Base-by-base conservation (phyloP, 2,329 filamentous ascomycete species). In the Aspergillus sp. region DNA sequence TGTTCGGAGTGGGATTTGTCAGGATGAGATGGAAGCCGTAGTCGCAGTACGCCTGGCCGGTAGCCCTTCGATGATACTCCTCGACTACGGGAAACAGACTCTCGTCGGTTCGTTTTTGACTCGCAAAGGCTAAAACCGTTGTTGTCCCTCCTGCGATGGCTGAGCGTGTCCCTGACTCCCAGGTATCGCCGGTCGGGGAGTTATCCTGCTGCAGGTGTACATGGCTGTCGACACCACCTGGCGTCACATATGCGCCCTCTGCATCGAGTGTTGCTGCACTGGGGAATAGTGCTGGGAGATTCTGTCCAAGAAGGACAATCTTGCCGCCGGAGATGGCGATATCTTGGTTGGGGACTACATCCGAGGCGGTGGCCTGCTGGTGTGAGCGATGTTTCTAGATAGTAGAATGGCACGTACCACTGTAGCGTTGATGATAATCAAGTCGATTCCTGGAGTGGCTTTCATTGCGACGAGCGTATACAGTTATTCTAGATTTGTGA, bases 111-210 rank as follows among this genome's bases (percentile, higher is more conserved):
- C 80, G 80, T 41, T 77, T 73, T 68, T 87, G 84, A 4, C 81
- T 79, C 0, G 85, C 85, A 70, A 88, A 87, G 0, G 84, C 78
- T 7, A 87, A 72, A 13, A 87, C 76, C 0, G 85, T 87, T 0
- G 85, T 88, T 4, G 81, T 2, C 0, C 63, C 60, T 4, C 63
- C 63, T 0, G 83, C 84, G 56, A 87, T 78, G 4, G 85, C 85
- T 21, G 79, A 82, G 8, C 84, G 77, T 0, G 83, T 82, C 0
- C 84, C 84, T 2, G 76, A 77, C 60, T 82, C 76, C 67, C 77
- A 83, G 15, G 72, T 78, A 57, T 82, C 80, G 2, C 79, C 75
- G 1, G 76, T 80, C n/a, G 63, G 61, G 13, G 63, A 64, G 39
- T 67, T 66, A 12, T 78, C 76, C 66, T 83, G 79, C 6, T 76